Base-by-base conservation (phyloP, 2,329 filamentous ascomycete genomes). In the Leptodontidium sp. region DNA sequence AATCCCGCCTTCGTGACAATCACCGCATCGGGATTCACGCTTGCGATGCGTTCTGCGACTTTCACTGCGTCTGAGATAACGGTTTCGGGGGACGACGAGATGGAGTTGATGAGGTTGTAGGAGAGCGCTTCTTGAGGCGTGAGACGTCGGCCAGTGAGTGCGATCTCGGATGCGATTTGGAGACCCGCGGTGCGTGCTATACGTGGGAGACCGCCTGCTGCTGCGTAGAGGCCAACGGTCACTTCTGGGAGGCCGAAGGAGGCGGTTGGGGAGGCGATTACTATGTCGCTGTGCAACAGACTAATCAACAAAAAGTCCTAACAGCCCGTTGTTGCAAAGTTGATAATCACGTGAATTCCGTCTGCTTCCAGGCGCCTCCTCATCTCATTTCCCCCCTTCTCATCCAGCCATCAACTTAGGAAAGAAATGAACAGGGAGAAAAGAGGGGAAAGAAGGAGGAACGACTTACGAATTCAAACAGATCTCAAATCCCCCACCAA, bases 401-500 rank as follows among this genome's bases (percentile, higher is more conserved):
- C 21, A 21, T 21, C 32, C 9, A 35, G 9, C 4, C 32, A 35
- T 35, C 32, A 1, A 35, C 32, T 35, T 5, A 35, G 9, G 9
- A 35, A 35, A 35, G 5, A 35, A 21, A 4, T 5, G 47, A 8
- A 49, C 21, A 21, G 21, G 21, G 9, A n/a, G 6, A 40, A 1
- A 24, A n/a, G 12, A 14, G 4, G 8, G 26, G 24, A 38, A 53
- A 35, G 53, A 14, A 38, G 11, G 29, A 38, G 1, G 9, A 12
- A 12, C 2, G n/a, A 57, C 67, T 43, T 66, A 76, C 74, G 75
- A 88, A 80, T 93, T 93, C 64, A 77, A 70, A 68, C 73, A 74
- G 29, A 94, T 93, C 82, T 95, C 92, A 80, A 92, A 90, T 1
- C 91, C 92, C 58, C 92, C 92, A 61, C 92, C 92, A 38, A 92